Base-by-base conservation (phyloP, 352 stramenopile genomes). In the Phytophthora colocasiae region DNA sequence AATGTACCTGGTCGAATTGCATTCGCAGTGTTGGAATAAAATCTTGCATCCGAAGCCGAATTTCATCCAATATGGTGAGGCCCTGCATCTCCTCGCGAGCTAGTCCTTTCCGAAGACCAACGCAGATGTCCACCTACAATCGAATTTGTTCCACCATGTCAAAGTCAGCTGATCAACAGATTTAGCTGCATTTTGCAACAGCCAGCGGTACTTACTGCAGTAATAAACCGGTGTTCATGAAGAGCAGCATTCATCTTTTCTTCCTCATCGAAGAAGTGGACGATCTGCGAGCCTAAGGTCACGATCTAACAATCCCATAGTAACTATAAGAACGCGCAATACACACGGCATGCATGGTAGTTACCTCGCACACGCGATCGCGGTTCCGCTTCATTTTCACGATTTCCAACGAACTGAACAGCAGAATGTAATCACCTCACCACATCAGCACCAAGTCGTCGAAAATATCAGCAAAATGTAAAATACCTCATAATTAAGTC, bases 301-400 rank as follows among this genome's bases (percentile, higher is more conserved):
- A 71, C 43, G 44, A 75, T 75, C 68, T 77, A 45, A 17, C 19
- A n/a, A 44, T 45, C 24, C 12, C 55, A 68, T 12, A 26, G 3
- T 22, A 49, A 52, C 36, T 17, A 32, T 58, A 14, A 69, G 32
- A 54, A 63, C 6, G 19, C 6, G 10, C 27, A 17, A 31, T 6
- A 10, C 22, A 27, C n/a, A n/a, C 26, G 27, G n/a, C 3, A 3
- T 6, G 9, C 8, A 11, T 5, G 9, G 31, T 36, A 14, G 31
- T 29, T 63, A 92, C 87, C 66, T 86, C 84, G 44, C 77, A 71
- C 12, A 96, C 81, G 15, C 84, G 84, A 67, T 96, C 85, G 3
- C 85, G 84, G 46, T 96, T 94, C 38, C 85, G 58, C 55, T 92
- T 93, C 2, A 73, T 89, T 64, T 96, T 96, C 38, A 96, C 80